Conservation (phyloP, 148 eudicot genomes). For the Rhododendron williamsianum region DNA sequence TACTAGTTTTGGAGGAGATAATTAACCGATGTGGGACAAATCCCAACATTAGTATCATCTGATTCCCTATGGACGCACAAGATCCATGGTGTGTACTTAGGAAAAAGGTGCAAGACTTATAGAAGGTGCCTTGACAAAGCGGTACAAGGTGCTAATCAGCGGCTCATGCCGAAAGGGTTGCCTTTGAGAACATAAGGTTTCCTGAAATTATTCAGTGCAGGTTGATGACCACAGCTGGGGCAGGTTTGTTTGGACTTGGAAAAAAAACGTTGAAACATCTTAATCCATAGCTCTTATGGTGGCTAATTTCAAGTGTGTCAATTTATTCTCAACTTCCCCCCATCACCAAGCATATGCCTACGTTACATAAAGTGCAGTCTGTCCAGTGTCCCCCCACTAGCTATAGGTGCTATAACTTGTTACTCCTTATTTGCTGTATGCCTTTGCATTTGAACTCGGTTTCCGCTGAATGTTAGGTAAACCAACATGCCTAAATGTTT, state of each 20-base stretch:
- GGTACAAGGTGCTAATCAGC: not conserved
- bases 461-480: not conserved
- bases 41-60: not conserved
- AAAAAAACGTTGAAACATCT: not conserved
- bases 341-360: not conserved
- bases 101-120: not conserved
- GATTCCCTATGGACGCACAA: not conserved
- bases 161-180: not conserved
- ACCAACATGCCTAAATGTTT: not conserved
- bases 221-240: not conserved
- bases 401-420: not conserved
- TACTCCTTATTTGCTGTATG: not conserved
- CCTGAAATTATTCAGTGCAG: not conserved
- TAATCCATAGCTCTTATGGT: not conserved
- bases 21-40: no score
- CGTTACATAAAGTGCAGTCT: not conserved
- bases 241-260: not conserved
- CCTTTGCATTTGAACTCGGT: not conserved
- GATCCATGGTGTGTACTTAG: not conserved
- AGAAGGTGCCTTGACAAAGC: not conserved
- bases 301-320: not conserved
- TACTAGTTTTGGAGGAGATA: no score
- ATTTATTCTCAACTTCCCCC: not conserved
- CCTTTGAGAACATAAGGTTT: not conserved
- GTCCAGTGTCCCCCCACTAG: not conserved